Evolutionary conservation across 768 basidiomycete genomes (phyloP), one percentile per base, ranked within the genome.

Genomic region (Tephrocybe sp.): DNA sequence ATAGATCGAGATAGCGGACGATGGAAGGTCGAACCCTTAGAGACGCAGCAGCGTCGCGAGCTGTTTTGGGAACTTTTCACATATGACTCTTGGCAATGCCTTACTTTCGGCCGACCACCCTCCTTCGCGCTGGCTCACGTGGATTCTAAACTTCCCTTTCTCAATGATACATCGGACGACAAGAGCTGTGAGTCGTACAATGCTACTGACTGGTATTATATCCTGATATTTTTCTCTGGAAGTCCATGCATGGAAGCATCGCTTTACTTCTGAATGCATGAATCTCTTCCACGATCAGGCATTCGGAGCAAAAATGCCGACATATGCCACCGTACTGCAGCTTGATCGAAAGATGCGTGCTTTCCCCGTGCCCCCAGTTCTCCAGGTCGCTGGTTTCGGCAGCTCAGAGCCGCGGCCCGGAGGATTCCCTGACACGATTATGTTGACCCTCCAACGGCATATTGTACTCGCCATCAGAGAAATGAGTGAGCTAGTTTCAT

Each of bases 231-330:
- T 45, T 43, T 16, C 41, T 39, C 24, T 42, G 22, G 19, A 49
- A 86, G 85, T 77, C 64, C 76, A 84, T 52, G 73, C 78, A 18
- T 87, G 85, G 85, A 87, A 87, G 65, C 83, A 87, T 56, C 76
- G 80, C 24, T 86, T 85, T 52, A 70, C 76, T 16, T 80, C 82
- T 1, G 83, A 86, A 60, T 86, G 84, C 59, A 83, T 87, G 81
- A 79, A 79, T 30, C 67, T 82, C 5, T 73, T 87, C 46, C 82
- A 85, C 53, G 85, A 87, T 56, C 83, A 87, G 63, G 85, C 85
- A 0, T 87, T 84, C 53, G 83, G 83, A 9, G 84, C 84, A 21
- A 84, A 80, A 64, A 79, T 79, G 45, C 85, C 85, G 16, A 81
- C 81, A 9, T 86, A 87, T 51, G 75, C 81, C 9, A 84, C 82